Conservation (phyloP, 805 yeast species). For the Blastobotrys parvus region DNA sequence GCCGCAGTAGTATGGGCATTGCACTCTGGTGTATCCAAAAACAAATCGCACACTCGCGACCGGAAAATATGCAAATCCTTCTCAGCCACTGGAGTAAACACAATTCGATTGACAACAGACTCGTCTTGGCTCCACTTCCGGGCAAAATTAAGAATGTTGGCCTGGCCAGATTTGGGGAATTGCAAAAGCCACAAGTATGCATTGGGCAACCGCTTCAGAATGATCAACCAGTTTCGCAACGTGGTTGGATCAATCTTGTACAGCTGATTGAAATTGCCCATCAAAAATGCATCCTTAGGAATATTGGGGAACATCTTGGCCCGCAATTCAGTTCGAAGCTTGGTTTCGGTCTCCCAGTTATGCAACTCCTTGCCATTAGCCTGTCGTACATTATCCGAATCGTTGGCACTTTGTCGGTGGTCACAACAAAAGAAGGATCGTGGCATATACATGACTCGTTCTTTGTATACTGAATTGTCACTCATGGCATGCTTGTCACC, state of each 20-base stretch:
- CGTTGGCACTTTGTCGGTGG: constrained; percentile 27
- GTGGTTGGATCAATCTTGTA: constrained; percentile 28
- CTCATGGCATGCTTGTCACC: constrained; percentile 19
- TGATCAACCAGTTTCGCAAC: constrained; percentile 23
- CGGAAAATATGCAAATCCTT: constrained; percentile 26
- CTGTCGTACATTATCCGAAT: constrained; percentile 2
- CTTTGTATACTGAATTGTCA: constrained; percentile 15
- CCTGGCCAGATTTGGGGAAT: constrained; percentile 25
- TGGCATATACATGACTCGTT: constrained; percentile 23
- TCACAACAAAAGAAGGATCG: constrained; percentile 28
- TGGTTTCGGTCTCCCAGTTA: constrained; percentile 19
- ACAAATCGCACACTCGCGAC: constrained; percentile 26
- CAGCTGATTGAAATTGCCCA: constrained; percentile 29
- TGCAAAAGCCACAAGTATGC: constrained; percentile 28
- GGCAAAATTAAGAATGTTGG: constrained; percentile 20
- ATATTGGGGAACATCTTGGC: constrained; percentile 22
- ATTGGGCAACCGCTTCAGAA: constrained; percentile 21
- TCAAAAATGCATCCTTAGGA: constrained; percentile 18
- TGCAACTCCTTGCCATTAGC: constrained; percentile 2
- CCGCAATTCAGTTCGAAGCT: constrained; percentile 18
- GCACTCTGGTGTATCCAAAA: constrained; percentile 30
- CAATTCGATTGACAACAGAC: constrained; percentile 18
- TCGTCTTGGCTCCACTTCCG: constrained; percentile 21
- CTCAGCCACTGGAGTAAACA: constrained; percentile 28
- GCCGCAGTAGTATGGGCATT: constrained; percentile 31